Percentiles rank a stretch among this genome's conserved stretches.
These are phyloP conservation scores for Cunninghamia lanceolata DNA, from an alignment of 75 land plant genomes.

Conservation along the genomic window DNA sequence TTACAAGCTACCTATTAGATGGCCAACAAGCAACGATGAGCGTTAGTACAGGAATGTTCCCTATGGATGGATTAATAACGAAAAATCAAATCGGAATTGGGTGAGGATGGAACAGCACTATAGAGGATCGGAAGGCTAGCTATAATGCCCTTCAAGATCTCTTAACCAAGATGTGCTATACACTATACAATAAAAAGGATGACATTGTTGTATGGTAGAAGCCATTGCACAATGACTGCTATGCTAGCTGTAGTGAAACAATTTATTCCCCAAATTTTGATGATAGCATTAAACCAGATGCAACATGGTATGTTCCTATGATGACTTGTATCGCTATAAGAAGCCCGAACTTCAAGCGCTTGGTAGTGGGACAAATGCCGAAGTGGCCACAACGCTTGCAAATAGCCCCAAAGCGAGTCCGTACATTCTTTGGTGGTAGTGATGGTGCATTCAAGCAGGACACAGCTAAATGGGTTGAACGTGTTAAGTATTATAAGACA, in stretches of 20 bases:
- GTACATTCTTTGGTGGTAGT: constrained; percentile 46
- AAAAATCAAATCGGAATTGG: constrained; percentile 94
- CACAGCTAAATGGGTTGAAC: constrained; percentile 54
- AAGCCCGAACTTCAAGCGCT: constrained; percentile 23
- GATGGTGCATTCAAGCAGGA: constrained; percentile 58
- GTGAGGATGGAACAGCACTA: constrained; percentile 83
- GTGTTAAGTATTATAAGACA: constrained; percentile 71
- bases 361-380: constrained; percentile 44
- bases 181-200: constrained; percentile 60
- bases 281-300: constrained; percentile 77
- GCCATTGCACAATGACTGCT: constrained; percentile 59
- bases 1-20: no score
- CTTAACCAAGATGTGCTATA: no score
- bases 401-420: constrained; percentile 57
- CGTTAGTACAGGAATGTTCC: no score
- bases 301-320: constrained; percentile 86
- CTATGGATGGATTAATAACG: constrained; percentile 90
- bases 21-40: no score
- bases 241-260: constrained; percentile 39
- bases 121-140: constrained; percentile 55
- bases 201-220: constrained; percentile 94
- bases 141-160: no score
- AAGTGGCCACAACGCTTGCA: constrained; percentile 80
- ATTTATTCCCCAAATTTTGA: constrained; percentile 76
- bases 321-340: constrained; percentile 67